Conservation (phyloP, 2,329 filamentous ascomycete genomes). For the Aureobasidium sp. region DNA sequence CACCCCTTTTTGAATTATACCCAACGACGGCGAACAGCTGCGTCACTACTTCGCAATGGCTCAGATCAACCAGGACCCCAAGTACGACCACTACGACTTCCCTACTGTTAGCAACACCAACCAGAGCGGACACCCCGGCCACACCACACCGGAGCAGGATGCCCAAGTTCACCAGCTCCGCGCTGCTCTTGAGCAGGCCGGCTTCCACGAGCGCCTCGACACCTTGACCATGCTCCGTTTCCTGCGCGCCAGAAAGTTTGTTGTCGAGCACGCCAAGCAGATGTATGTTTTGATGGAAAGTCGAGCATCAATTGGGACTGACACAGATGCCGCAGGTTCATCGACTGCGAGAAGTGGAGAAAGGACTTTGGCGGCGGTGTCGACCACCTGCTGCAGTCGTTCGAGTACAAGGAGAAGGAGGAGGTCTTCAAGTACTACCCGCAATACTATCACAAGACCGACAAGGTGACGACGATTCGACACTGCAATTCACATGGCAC, state of each 20-base stretch:
- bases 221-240: slow-evolving; percentile 89
- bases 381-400: slow-evolving; percentile 70
- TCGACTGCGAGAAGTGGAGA: slow-evolving; percentile 86
- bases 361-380: slow-evolving; percentile 67
- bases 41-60: slow-evolving; percentile 12
- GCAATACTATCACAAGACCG: slow-evolving; percentile 98
- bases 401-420: slow-evolving; percentile 79
- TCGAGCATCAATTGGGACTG: neutral
- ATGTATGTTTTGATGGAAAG: slow-evolving; percentile 57
- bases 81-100: slow-evolving; percentile 95
- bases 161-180: slow-evolving; percentile 83
- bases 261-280: slow-evolving; percentile 72
- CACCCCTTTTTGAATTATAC: neutral
- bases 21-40: slow-evolving; percentile 1
- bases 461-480: slow-evolving; percentile 50
- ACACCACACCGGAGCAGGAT: slow-evolving; percentile 80
- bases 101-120: slow-evolving; percentile 67
- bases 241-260: slow-evolving; percentile 90
- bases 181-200: slow-evolving; percentile 72
- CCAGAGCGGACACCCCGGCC: slow-evolving; percentile 75
- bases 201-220: slow-evolving; percentile 78
- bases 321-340: slow-evolving; percentile 57
- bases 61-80: slow-evolving; percentile 59
- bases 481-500: neutral
- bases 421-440: slow-evolving; percentile 87